These are phyloP conservation scores for Pichia rugopelliculosa DNA, from an alignment of 805 yeast species.

Conservation along the genomic window DNA sequence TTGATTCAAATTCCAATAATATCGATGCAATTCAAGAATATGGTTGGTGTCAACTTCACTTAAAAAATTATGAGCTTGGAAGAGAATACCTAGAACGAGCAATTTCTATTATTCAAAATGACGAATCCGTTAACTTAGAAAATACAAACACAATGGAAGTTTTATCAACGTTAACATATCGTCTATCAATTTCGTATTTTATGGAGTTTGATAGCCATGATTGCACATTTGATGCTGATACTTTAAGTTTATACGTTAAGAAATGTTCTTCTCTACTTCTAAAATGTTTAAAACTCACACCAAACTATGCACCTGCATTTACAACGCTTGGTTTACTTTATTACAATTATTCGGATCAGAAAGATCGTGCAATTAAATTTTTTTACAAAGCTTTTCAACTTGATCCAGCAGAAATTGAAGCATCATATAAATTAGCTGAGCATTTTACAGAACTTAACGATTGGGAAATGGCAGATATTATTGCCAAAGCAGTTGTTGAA, in stretches of 20 bases:
- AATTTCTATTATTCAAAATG: conserved; percentile 19
- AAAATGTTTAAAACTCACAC: conserved; percentile 53
- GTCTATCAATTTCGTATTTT: conserved; percentile 61
- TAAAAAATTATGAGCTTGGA: conserved; percentile 46
- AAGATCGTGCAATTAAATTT: conserved; percentile 70
- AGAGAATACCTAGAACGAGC: conserved; percentile 41
- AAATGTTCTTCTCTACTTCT: conserved; percentile 33
- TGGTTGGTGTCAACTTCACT: conserved; percentile 68
- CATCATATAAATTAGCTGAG: conserved; percentile 67
- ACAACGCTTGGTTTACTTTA: conserved; percentile 78
- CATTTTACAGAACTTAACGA: conserved; percentile 61
- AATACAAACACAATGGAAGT: conserved; percentile 40
- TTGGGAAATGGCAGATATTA: conserved; percentile 78
- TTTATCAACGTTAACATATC: conserved; percentile 60
- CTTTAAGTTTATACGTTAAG: background rate
- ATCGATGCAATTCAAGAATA: conserved; percentile 57
- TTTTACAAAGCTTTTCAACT: conserved; percentile 85
- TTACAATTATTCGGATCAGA: conserved; percentile 48
- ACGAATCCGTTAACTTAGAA: background rate
- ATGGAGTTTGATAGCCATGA: conserved; percentile 21
- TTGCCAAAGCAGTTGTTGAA: conserved; percentile 58
- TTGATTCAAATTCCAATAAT: conserved; percentile 42
- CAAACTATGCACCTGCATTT: conserved; percentile 69
- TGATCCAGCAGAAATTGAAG: conserved; percentile 63
- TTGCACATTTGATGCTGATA: background rate